phyloP scores from a whole-genome alignment of 2,329 filamentous ascomycete species.

The Sporothrix schenckii region DNA sequence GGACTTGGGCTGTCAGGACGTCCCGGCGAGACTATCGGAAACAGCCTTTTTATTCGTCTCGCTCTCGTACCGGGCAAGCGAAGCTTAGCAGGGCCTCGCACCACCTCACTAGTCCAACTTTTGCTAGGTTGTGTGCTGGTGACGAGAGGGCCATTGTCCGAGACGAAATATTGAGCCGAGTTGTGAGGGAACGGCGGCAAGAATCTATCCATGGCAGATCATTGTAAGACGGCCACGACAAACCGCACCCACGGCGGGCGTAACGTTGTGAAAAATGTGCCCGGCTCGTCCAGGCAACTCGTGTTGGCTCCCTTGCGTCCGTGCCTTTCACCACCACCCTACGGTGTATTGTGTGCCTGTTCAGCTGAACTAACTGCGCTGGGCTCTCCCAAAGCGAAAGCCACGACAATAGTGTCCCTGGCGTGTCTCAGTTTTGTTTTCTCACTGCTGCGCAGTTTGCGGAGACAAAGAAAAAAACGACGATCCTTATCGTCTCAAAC shows the following conservation, averaged over 20 bases:
- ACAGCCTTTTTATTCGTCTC: too few relatives aligned
- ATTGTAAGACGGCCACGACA: constrained; percentile 9
- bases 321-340: background rate
- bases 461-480: constrained; percentile 13
- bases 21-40: too few relatives aligned
- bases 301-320: constrained; percentile 16
- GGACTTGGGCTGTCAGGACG: background rate
- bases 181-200: background rate
- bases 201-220: constrained; percentile 13
- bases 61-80: too few relatives aligned
- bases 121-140: constrained; percentile 1
- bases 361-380: constrained; percentile 12
- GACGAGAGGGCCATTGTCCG: background rate
- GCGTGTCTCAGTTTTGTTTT: background rate
- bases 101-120: too few relatives aligned
- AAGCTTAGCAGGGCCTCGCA: too few relatives aligned
- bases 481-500: constrained; percentile 14
- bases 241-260: background rate
- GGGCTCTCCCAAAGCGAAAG: background rate
- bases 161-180: background rate
- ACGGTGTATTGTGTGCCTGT: background rate
- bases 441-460: background rate
- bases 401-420: too few relatives aligned
- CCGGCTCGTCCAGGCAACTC: background rate
- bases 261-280: background rate